A percentile compares a stretch with the other conserved stretches of the same genome.
Evolutionary conservation across 352 stramenopile genomes (phyloP).

Genomic region (Globisporangium radiosum): DNA sequence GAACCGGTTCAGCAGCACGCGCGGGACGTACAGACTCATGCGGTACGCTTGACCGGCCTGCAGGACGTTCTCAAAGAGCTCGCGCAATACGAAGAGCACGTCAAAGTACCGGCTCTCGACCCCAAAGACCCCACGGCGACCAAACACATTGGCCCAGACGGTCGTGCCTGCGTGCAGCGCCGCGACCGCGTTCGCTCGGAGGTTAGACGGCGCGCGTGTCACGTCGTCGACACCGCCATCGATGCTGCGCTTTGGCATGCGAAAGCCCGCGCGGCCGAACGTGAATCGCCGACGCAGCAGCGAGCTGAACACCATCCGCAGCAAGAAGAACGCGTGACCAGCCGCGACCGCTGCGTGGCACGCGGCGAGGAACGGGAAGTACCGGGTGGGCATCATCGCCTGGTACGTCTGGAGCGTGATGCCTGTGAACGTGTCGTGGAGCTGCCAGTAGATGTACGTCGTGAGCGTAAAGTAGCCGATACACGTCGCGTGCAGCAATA

Average conservation of each 20-base stretch:
- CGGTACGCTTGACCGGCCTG: conserved; percentile 24
- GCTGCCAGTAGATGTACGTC: conserved; percentile 6
- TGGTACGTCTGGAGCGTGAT: conserved; percentile 9
- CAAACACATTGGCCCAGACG: conserved; percentile 4
- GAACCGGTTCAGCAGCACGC: conserved; percentile 12
- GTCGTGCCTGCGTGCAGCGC: neutral
- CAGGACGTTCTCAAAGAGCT: conserved; percentile 18
- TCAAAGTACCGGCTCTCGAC: conserved; percentile 19
- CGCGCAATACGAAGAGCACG: conserved; percentile 13
- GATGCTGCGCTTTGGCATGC: conserved; percentile 1
- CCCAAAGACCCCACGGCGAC: conserved; percentile 14
- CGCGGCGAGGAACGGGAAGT: conserved; percentile 4
- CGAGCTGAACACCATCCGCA: conserved; percentile 11
- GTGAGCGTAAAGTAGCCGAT: conserved; percentile 7
- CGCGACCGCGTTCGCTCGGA: neutral
- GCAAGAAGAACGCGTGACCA: conserved; percentile 10
- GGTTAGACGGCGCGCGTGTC: neutral
- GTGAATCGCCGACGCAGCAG: conserved; percentile 3
- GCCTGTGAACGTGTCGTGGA: conserved; percentile 1
- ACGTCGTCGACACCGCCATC: neutral
- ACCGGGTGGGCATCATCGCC: conserved; percentile 2
- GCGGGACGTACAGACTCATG: conserved; percentile 14
- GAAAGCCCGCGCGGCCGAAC: conserved; percentile 4
- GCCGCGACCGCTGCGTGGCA: conserved; percentile 4
- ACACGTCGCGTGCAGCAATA: conserved; percentile 3